These are phyloP conservation scores for Mycena latifolia DNA, from an alignment of 768 basidiomycete genomes.

Conservation along the genomic window DNA sequence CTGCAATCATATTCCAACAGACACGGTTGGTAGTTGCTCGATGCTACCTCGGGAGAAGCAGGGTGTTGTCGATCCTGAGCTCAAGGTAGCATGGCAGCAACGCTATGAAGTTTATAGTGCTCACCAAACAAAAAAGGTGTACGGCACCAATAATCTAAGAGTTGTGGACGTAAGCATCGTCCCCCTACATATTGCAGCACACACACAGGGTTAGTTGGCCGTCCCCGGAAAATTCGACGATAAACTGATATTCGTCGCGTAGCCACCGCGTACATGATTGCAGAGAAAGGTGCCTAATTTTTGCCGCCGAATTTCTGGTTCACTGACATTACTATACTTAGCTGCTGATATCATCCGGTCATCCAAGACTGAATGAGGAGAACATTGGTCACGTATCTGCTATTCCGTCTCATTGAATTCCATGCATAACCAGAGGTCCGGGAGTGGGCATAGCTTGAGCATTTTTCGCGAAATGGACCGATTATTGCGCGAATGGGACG, in stretches of 20 bases:
- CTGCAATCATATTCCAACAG: conserved; percentile 39
- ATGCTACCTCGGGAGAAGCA: conserved; percentile 65
- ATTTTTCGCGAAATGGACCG: too few species aligned
- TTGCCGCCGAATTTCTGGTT: neutral
- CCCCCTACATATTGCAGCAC: conserved; percentile 27
- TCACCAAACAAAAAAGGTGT: conserved; percentile 53
- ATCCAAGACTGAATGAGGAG: neutral
- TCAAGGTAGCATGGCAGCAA: conserved; percentile 48
- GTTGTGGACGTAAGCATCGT: conserved; percentile 23
- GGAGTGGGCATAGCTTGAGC: too few species aligned
- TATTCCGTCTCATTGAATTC: too few species aligned
- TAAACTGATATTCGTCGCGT: neutral
- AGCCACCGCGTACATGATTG: conserved; percentile 61
- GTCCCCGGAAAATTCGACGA: neutral
- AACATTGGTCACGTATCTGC: too few species aligned
- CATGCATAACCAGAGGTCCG: too few species aligned
- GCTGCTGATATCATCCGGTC: conserved; percentile 17
- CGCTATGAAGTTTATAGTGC: too few species aligned
- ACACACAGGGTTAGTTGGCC: conserved; percentile 30
- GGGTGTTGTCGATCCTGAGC: conserved; percentile 63
- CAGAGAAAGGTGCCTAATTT: conserved; percentile 54
- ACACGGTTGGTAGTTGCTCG: conserved; percentile 61
- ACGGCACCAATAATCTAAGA: conserved; percentile 69
- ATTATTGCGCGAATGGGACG: too few species aligned
- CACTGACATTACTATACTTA: neutral